Base-by-base conservation (phyloP, 2,329 filamentous ascomycete genomes). In the Fusarium anthophilum region DNA sequence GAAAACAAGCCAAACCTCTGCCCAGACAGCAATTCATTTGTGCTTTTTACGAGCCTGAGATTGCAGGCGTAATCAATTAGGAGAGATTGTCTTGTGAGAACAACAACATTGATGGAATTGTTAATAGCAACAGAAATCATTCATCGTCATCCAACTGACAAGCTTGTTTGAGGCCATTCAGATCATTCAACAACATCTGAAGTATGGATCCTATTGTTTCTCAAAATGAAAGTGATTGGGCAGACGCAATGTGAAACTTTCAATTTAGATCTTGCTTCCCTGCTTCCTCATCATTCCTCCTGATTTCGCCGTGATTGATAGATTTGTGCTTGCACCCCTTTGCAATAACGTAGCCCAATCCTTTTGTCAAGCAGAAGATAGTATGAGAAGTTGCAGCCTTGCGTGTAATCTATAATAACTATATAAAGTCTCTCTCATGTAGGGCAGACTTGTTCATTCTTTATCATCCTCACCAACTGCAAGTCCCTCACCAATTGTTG, bases 331-430 rank as follows among this genome's bases (percentile, higher is more conserved):
- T 38, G 3, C 4, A 53, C 13, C 13, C 10, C 6, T 26, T 37
- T 54, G 14, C 18, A 3, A 37, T 8, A 26, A 9, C 7, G 2
- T 5, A 54, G 5, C 50, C 4, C 11, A 17, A 12, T 5, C 10
- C 7, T 37, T 26, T 1, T 28, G 50, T 11, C 3, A 38, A 11
- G n/a, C 6, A 38, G 35, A 38, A 38, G 7, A 17, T 13, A 53
- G 22, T 2, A 5, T 11, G 18, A 37, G 2, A 12, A 38, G n/a
- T 38, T 22, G 14, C 14, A 54, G 18, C 51, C 51, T 54, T 22
- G 14, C 0, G 35, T 38, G 14, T 38, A 28, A 54, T 35, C 1
- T 1, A 7, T 0, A 26, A 26, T 17, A 13, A 0, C 24, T 54
- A 54, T 54, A 28, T 54, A 38, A 28, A 38, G 18, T 5, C 14